Conservation (phyloP, 345 rosid genomes). For the Salix udensis region DNA sequence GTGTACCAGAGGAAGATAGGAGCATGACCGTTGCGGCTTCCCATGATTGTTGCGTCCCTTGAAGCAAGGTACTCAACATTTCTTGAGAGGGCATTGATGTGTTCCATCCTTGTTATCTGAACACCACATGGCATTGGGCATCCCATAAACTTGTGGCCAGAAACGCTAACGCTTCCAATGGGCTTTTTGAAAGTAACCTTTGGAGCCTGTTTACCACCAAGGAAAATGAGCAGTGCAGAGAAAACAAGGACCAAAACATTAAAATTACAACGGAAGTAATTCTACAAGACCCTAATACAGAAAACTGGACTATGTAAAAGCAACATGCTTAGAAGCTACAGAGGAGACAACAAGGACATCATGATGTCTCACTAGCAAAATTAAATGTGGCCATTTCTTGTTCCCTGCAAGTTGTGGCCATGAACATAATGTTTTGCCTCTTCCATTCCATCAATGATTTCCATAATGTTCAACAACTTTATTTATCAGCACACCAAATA, state of each 20-base stretch:
- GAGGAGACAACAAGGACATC: neutral
- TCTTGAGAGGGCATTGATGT: conserved; percentile 73
- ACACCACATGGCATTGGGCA: conserved; percentile 99
- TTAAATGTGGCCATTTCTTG: neutral
- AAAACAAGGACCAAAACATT: neutral
- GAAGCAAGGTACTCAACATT: conserved; percentile 94
- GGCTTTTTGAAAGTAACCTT: conserved; percentile 90
- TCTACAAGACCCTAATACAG: neutral
- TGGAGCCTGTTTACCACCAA: conserved; percentile 61
- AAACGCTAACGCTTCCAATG: conserved; percentile 90
- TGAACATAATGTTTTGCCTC: neutral
- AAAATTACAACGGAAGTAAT: neutral
- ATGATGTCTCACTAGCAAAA: neutral
- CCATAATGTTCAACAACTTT: neutral
- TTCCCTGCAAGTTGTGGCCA: neutral
- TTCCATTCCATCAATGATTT: neutral
- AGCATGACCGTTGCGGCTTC: conserved; percentile 95
- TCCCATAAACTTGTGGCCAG: conserved; percentile 92
- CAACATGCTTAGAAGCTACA: neutral
- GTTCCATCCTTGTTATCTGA: conserved; percentile 80
- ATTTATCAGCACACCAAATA: neutral
- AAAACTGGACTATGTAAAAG: neutral
- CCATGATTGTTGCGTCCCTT: conserved; percentile 99
- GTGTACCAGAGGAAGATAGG: conserved; percentile 98
- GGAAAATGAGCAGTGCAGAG: neutral